phyloP scores from a whole-genome alignment of 495 filamentous ascomycete species.

The Cercophora sp. region DNA sequence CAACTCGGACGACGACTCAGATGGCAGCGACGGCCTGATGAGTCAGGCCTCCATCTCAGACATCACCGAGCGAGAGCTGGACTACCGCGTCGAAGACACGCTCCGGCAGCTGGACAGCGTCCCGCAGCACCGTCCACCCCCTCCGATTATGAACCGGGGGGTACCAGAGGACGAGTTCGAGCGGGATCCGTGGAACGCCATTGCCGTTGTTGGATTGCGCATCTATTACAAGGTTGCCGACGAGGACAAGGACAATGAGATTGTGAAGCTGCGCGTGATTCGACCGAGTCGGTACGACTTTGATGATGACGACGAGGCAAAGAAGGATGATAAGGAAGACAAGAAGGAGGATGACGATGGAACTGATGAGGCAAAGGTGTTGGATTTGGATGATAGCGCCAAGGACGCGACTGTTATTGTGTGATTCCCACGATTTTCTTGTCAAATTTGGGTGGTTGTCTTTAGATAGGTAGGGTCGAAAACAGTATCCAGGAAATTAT shows the following conservation, averaged over 20 bases:
- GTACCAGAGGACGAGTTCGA: slow-evolving; percentile 39
- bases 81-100: slow-evolving; percentile 22
- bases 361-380: slow-evolving; percentile 33
- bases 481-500: neutral
- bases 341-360: slow-evolving; percentile 15
- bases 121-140: neutral
- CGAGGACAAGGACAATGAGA: slow-evolving; percentile 45
- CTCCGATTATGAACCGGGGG: neutral
- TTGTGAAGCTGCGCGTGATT: slow-evolving; percentile 38
- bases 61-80: slow-evolving; percentile 32
- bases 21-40: slow-evolving; percentile 25
- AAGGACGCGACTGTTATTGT: slow-evolving; percentile 42
- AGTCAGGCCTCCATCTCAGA: slow-evolving; percentile 35
- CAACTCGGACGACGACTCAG: slow-evolving; percentile 3
- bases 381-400: slow-evolving; percentile 48
- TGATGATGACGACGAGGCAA: slow-evolving; percentile 20
- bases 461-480: neutral
- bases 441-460: neutral
- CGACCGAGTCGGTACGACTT: slow-evolving; percentile 32
- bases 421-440: slow-evolving; percentile 6
- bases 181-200: slow-evolving; percentile 77
- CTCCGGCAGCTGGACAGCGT: neutral
- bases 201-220: slow-evolving; percentile 72
- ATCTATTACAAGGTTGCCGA: slow-evolving; percentile 64
- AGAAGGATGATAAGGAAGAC: slow-evolving; percentile 10